Evolutionary conservation across 495 filamentous ascomycete species (phyloP).

Genomic region (Penicillium longicatenatum): DNA sequence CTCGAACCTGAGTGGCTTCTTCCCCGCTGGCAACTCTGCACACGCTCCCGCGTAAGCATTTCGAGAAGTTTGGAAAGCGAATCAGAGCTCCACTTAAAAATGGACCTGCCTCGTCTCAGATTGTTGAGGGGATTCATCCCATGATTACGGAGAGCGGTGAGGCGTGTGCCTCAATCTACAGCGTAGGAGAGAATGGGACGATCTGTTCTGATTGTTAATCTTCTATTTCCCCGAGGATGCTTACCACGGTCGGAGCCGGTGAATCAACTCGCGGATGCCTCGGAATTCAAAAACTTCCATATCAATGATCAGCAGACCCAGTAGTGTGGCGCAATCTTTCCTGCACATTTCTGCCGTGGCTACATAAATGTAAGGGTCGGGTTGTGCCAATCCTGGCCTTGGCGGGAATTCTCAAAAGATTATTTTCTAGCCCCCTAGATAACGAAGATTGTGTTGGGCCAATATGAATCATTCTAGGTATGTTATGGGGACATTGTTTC

Average conservation of each 20-base stretch:
- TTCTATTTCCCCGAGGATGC: not conserved
- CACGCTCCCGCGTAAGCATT: constrained; percentile 1
- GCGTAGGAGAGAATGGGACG: not conserved
- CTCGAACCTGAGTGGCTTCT: not conserved
- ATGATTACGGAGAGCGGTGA: constrained; percentile 5
- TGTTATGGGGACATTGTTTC: too few species aligned
- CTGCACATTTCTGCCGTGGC: not conserved
- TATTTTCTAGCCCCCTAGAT: constrained; percentile 5
- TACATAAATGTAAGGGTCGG: constrained; percentile 10
- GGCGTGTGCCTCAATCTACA: constrained; percentile 9
- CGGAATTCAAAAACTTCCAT: constrained; percentile 2
- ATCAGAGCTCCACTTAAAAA: constrained; percentile 12
- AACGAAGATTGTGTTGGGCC: not conserved
- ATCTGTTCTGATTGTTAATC: not conserved
- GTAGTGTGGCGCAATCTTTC: constrained; percentile 2
- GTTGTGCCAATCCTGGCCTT: constrained; percentile 9
- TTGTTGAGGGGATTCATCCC: constrained; percentile 5
- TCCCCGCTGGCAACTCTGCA: not conserved
- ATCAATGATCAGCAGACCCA: constrained; percentile 12
- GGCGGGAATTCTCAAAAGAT: constrained; percentile 11
- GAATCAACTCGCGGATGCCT: constrained; percentile 1
- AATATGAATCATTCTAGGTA: not conserved
- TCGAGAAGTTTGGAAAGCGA: constrained; percentile 9
- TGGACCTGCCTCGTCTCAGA: constrained; percentile 9
- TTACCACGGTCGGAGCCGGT: constrained; percentile 6